Conservation (phyloP, 345 rosid species). For the Euphorbia pulcherrima region DNA sequence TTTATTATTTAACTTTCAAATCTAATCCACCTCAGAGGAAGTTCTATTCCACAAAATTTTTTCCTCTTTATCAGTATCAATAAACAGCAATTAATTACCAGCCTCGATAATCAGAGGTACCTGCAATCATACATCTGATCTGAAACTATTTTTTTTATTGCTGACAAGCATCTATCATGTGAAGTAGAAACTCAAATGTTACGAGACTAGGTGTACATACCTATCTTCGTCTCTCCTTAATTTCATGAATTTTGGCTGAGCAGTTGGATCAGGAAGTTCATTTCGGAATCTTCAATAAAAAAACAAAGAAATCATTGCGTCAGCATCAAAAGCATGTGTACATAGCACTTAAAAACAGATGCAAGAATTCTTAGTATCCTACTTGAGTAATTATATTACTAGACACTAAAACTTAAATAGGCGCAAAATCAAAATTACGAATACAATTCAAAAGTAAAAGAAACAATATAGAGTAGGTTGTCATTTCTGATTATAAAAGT, state of each 20-base stretch:
- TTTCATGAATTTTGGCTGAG: constrained; percentile 82
- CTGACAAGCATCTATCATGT: background rate
- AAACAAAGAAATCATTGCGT: constrained; percentile 11
- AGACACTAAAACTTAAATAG: background rate
- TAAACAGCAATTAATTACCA: background rate
- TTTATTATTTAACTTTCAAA: background rate
- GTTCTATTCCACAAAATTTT: background rate
- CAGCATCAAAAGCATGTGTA: constrained; percentile 4
- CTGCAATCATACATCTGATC: background rate
- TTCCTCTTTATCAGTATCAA: background rate
- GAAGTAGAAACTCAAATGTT: background rate
- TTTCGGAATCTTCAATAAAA: constrained; percentile 68
- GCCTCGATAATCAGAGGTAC: background rate
- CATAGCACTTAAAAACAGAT: background rate
- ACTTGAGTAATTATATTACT: background rate
- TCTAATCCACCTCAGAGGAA: background rate
- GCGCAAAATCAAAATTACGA: background rate
- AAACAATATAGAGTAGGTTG: background rate
- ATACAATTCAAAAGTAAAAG: background rate
- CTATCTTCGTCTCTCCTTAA: constrained; percentile 78
- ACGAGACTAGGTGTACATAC: constrained; percentile 36
- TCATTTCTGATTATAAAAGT: background rate
- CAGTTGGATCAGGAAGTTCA: constrained; percentile 96
- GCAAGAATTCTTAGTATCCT: constrained; percentile 8
- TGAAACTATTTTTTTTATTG: background rate